These are phyloP conservation scores for Quambalaria eucalypti DNA, from an alignment of 1,284 basidiomycete species.

Conservation along the genomic window DNA sequence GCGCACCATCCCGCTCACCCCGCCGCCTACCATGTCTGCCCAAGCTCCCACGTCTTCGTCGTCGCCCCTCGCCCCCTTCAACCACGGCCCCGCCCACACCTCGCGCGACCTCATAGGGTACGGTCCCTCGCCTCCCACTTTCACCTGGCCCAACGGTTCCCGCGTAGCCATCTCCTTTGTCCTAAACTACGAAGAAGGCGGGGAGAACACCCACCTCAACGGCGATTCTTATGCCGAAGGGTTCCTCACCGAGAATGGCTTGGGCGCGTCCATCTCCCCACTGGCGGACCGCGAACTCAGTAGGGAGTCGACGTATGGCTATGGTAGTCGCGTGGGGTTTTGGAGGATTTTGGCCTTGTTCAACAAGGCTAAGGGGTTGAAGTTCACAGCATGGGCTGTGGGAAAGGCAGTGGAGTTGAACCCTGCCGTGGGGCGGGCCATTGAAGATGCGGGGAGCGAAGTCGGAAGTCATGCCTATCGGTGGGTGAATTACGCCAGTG, in stretches of 20 bases:
- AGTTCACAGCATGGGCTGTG: slow-evolving; percentile 46
- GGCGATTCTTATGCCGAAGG: slow-evolving; percentile 21
- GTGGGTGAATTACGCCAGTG: slow-evolving; percentile 45
- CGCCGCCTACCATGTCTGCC: too few relatives aligned
- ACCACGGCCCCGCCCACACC: slow-evolving; percentile 12
- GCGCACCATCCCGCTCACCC: too few relatives aligned
- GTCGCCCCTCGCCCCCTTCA: too few relatives aligned
- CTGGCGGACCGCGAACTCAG: slow-evolving; percentile 40
- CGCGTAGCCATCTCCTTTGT: slow-evolving; percentile 48
- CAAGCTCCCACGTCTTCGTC: too few relatives aligned
- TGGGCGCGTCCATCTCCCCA: slow-evolving; percentile 20
- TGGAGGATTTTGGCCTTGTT: slow-evolving; percentile 48
- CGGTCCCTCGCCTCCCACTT: slow-evolving; percentile 43
- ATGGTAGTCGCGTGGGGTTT: slow-evolving; percentile 48
- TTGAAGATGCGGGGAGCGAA: slow-evolving; percentile 46
- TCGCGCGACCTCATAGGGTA: slow-evolving; percentile 44
- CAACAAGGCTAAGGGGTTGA: slow-evolving; percentile 34
- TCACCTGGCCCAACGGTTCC: slow-evolving; percentile 48
- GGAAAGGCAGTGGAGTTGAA: slow-evolving; percentile 47
- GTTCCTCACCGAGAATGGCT: slow-evolving; percentile 45
- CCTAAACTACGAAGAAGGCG: slow-evolving; percentile 49
- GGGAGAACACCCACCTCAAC: slow-evolving; percentile 44
- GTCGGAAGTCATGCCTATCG: slow-evolving; percentile 47
- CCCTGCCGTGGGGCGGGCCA: slow-evolving; percentile 38
- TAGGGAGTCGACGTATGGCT: slow-evolving; percentile 48